Evolutionary conservation across 2,329 filamentous ascomycete species (phyloP).

Genomic region (Huntiella moniliformis): DNA sequence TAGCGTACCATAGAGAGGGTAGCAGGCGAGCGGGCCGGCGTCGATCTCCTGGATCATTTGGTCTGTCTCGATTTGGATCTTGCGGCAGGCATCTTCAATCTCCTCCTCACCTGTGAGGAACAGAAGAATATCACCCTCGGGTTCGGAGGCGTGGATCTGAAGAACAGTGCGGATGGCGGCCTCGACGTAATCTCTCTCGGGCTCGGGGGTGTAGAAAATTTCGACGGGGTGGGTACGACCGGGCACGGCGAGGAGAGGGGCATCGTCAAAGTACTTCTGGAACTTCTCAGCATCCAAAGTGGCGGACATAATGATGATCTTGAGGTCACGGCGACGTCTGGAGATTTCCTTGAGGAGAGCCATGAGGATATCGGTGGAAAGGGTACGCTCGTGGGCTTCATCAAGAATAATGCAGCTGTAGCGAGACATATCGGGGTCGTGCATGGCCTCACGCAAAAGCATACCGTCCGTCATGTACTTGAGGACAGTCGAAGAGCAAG

Average conservation of each 20-base stretch:
- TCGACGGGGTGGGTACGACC: conserved; percentile 92
- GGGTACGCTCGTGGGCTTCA: conserved; percentile 92
- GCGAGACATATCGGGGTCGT: conserved; percentile 75
- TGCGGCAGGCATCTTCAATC: conserved; percentile 88
- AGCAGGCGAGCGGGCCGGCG: conserved; percentile 73
- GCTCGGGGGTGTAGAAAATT: conserved; percentile 94
- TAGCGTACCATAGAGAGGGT: conserved; percentile 83
- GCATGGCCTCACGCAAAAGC: conserved; percentile 88
- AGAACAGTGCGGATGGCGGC: conserved; percentile 85
- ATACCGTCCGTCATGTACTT: conserved; percentile 99
- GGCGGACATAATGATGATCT: conserved; percentile 98
- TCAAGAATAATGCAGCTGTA: conserved; percentile 98
- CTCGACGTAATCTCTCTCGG: conserved; percentile 92
- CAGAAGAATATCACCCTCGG: conserved; percentile 78
- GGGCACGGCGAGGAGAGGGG: conserved; percentile 80
- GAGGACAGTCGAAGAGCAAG: conserved; percentile 68
- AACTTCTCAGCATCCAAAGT: conserved; percentile 97
- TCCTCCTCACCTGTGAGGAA: conserved; percentile 98
- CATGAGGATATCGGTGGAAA: conserved; percentile 95
- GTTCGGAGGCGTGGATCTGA: conserved; percentile 87
- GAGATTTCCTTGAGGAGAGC: conserved; percentile 85
- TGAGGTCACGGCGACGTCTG: conserved; percentile 65
- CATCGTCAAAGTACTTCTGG: conserved; percentile 89
- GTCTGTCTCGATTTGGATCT: conserved; percentile 77
- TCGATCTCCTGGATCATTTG: conserved; percentile 84